Base-by-base conservation (phyloP, 2,329 filamentous ascomycete species). In the Pyrenophora graminea region DNA sequence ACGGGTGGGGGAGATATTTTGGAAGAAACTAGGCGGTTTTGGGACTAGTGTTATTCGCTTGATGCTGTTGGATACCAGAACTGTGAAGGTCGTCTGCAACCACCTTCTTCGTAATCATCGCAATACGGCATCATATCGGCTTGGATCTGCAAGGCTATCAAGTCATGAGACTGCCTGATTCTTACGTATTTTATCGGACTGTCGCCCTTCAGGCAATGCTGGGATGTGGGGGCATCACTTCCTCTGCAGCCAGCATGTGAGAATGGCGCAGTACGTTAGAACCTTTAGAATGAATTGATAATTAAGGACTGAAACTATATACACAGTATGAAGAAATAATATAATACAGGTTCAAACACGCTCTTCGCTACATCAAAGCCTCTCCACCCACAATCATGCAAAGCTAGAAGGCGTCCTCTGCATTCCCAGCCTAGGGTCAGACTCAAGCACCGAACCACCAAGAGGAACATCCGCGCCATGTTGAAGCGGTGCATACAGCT, bases 1-100 rank as follows among this genome's bases (percentile, higher is more conserved):
- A 63, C 53, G 55, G 51, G 61, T 61, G 53, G 55, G 58, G 58
- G 45, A 41, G 42, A 45, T 43, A 58, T 59, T 64, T 61, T 48
- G 40, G 50, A 37, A 36, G 46, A 21, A 8, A 38, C 51, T 60
- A 58, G 40, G 37, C 46, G 15, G 30, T 10, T 32, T 45, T 17
- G 8, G 31, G 13, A 40, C 45, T 59, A 59, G 56, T 6, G 45
- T 2, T 4, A 1, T 38, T 55, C 48, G 53, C 56, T 48, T 46
- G 31, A 32, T 10, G 36, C n/a, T 32, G 45, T 27, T 12, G 6
- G n/a, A 12, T 9, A 18, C 8, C 17, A 43, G 30, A 18, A 12
- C n/a, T n/a, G 21, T 46, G 33, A 27, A 40, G 21, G 36, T 21
- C 15, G 17, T 45, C 21, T 12, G 17, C 10, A 38, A n/a, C 6